Percentiles rank a stretch among this genome's conserved stretches.
Evolutionary conservation across 2,329 filamentous ascomycete genomes (phyloP).

Genomic region (Pyrenophora graminea): DNA sequence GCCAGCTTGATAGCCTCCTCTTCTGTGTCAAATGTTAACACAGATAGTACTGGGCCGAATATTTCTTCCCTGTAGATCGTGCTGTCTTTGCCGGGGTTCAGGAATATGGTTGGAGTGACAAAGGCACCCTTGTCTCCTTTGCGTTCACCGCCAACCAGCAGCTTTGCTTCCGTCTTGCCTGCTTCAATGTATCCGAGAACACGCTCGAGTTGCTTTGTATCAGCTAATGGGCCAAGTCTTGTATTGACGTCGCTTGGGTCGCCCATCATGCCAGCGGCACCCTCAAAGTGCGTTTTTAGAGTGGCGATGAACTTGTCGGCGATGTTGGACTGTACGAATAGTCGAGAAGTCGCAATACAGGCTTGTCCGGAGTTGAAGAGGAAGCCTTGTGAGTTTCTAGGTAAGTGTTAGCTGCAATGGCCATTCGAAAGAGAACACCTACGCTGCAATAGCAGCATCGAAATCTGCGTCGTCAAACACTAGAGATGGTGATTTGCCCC

Average conservation of each 20-base stretch:
- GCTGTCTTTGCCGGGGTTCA: constrained; percentile 31
- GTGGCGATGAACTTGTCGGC: constrained; percentile 33
- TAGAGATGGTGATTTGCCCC: constrained; percentile 53
- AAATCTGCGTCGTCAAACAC: constrained; percentile 55
- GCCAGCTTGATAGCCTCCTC: constrained; percentile 39
- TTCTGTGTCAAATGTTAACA: constrained; percentile 41
- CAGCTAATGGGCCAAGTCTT: constrained; percentile 34
- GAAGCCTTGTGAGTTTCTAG: constrained; percentile 35
- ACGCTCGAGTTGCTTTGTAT: constrained; percentile 35
- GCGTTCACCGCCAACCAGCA: constrained; percentile 31
- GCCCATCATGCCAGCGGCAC: constrained; percentile 20
- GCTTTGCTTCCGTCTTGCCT: constrained; percentile 34
- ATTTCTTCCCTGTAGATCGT: constrained; percentile 40
- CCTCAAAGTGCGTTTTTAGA: constrained; percentile 34
- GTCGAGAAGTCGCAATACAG: constrained; percentile 61
- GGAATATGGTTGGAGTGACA: constrained; percentile 40
- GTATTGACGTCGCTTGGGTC: constrained; percentile 23
- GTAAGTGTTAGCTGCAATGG: no score
- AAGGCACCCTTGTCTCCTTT: constrained; percentile 35
- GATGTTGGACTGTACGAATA: constrained; percentile 44
- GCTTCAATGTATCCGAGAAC: constrained; percentile 29
- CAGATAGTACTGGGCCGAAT: constrained; percentile 38
- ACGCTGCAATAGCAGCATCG: constrained; percentile 43
- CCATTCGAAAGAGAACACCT: no score
- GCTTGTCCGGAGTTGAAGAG: constrained; percentile 60